Base-by-base conservation (phyloP, 768 basidiomycete genomes). In the Boletellus ananas region DNA sequence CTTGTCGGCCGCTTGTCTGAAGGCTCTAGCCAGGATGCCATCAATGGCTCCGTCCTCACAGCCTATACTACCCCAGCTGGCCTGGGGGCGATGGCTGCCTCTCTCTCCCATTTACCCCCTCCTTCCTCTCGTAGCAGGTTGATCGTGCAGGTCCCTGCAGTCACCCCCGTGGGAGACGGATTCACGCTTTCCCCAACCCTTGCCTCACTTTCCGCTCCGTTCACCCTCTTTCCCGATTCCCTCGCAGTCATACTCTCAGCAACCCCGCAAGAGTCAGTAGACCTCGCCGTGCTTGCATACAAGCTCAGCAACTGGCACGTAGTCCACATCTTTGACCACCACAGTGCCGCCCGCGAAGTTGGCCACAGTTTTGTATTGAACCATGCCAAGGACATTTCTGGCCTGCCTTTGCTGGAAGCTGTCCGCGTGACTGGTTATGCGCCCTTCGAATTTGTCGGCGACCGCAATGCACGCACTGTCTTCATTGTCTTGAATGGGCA, bases 271-370 rank as follows among this genome's bases (percentile, higher is more conserved):
- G 91, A 96, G 65, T 76, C 88, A 14, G 78, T 85, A 41, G 87
- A 91, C 60, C 79, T 92, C 48, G 80, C 93, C 3, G 61, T 79
- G 23, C 75, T 91, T 42, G 76, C 91, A n/a, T 94, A 94, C 73
- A 76, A 74, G 51, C 68, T 88, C 43, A 75, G 76, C 14, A 65
- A 71, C 17, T 78, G 72, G 36, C 90, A 95, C 67, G 83, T 90
- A 49, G 77, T 94, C 48, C 93, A 97, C 66, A 72, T 97, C 36
- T 94, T 98, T 63, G 94, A 98, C 68, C 90, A 95, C 58, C 78
- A 89, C 62, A 81, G 82, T 53, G 76, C 83, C 29, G 75, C 84
- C 31, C 84, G 95, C 21, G 93, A 98, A 70, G 71, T 80, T 31
- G 82, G 87, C 3, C 78, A 83, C 47, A 61, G 74, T 31, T 68